A percentile compares a stretch with the other conserved stretches of the same genome.
Evolutionary conservation across 495 filamentous ascomycete species (phyloP).

Genomic region (Aspergillus mulundensis): DNA sequence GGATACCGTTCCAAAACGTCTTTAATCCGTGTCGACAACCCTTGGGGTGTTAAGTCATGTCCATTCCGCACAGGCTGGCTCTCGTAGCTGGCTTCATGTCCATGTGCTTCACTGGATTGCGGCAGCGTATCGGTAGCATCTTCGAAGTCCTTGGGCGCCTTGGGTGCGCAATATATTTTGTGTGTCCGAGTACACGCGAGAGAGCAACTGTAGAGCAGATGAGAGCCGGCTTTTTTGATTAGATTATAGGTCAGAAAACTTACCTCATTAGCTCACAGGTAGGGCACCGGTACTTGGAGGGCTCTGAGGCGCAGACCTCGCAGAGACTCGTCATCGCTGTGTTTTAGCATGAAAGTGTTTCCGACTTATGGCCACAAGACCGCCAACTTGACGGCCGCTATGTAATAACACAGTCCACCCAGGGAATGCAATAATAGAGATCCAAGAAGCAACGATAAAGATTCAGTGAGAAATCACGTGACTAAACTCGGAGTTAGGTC

Average conservation of each 20-base stretch:
- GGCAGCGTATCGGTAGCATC: slow-evolving; percentile 34
- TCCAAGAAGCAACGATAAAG: background rate
- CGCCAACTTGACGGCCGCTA: too few relatives aligned
- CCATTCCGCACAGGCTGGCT: slow-evolving; percentile 12
- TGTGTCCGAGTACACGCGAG: slow-evolving; percentile 64
- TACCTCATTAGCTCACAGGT: slow-evolving; percentile 62
- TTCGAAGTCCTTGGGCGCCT: slow-evolving; percentile 20
- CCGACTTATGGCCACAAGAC: too few relatives aligned
- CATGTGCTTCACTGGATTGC: slow-evolving; percentile 13
- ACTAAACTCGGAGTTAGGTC: background rate
- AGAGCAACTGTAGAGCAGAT: slow-evolving; percentile 55
- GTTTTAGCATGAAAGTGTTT: background rate
- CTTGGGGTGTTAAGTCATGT: slow-evolving; percentile 18
- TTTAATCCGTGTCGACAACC: slow-evolving; percentile 42
- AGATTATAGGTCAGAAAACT: slow-evolving; percentile 12
- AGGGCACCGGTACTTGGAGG: slow-evolving; percentile 63
- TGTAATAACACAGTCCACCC: too few relatives aligned
- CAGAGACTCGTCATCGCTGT: slow-evolving; percentile 41
- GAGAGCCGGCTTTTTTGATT: background rate
- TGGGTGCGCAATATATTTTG: slow-evolving; percentile 48
- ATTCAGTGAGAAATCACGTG: background rate
- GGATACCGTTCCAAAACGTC: slow-evolving; percentile 51
- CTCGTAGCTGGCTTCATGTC: slow-evolving; percentile 6
- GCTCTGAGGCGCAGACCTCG: slow-evolving; percentile 54
- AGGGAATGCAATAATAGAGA: background rate